A percentile compares a stretch with the other conserved stretches of the same genome.
Evolutionary conservation across 306 rosid species (phyloP).

Genomic region (Luffa aegyptiaca): DNA sequence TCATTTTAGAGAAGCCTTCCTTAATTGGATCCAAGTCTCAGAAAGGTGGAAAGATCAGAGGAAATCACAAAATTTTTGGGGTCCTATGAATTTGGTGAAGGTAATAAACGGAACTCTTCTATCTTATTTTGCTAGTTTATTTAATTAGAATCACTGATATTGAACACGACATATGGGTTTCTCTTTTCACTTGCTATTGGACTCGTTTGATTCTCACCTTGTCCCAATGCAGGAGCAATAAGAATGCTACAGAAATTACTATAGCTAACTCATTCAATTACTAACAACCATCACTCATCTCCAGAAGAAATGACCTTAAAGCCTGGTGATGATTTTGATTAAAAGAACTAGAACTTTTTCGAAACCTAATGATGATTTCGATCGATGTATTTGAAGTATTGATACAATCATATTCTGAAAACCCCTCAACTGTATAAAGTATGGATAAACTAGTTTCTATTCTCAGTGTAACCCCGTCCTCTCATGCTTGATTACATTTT

Average conservation of each 20-base stretch:
- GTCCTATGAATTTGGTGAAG: constrained; percentile 78
- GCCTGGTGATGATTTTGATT: background rate
- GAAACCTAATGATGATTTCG: background rate
- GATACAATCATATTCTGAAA: background rate
- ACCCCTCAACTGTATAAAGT: background rate
- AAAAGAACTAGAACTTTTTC: background rate
- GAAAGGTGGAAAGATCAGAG: constrained; percentile 42
- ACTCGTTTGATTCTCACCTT: background rate
- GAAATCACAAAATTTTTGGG: constrained; percentile 49
- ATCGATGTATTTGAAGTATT: background rate
- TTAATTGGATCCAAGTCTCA: constrained; percentile 57
- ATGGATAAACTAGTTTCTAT: background rate
- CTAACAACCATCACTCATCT: background rate
- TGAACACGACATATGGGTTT: background rate
- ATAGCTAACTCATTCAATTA: background rate
- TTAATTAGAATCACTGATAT: background rate
- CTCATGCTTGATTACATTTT: background rate
- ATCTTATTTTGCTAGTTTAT: background rate
- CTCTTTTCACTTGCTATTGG: background rate
- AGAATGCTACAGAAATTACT: background rate
- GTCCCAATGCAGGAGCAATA: background rate
- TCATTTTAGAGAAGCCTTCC: constrained; percentile 63
- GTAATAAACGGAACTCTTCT: constrained; percentile 32
- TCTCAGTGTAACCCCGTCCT: background rate
- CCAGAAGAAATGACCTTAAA: background rate